Conservation (phyloP, 768 basidiomycete genomes). For the Tricholoma flavovirens region DNA sequence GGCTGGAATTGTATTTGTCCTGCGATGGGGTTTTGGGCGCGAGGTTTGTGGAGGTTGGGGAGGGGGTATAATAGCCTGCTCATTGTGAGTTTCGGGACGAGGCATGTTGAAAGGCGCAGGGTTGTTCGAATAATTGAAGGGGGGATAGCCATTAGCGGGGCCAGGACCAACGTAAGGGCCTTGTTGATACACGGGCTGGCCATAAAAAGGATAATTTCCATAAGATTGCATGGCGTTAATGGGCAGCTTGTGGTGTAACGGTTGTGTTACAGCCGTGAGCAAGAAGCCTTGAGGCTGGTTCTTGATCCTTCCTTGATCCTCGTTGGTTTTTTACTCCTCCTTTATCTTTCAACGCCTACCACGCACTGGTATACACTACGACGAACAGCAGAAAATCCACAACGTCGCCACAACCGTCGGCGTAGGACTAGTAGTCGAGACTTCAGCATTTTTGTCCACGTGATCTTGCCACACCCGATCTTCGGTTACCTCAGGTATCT, state of each 20-base stretch:
- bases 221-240: conserved; percentile 25
- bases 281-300: conserved; percentile 9
- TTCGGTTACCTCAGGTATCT: background rate
- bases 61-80: conserved; percentile 14
- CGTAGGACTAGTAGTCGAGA: too few species aligned
- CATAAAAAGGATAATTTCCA: conserved; percentile 39
- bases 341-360: background rate
- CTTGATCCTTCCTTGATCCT: background rate
- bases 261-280: conserved; percentile 6
- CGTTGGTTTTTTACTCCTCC: background rate
- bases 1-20: conserved; percentile 21
- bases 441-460: background rate
- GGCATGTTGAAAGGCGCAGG: conserved; percentile 13
- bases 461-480: conserved; percentile 9
- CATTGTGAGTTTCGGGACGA: conserved; percentile 18
- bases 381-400: too few species aligned
- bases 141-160: conserved; percentile 33
- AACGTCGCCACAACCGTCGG: too few species aligned
- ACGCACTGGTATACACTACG: too few species aligned
- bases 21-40: conserved; percentile 31
- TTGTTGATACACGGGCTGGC: conserved; percentile 38
- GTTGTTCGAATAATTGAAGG: conserved; percentile 20
- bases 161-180: conserved; percentile 31
- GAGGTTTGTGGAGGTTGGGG: conserved; percentile 14
- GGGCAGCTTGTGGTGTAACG: background rate